A percentile compares a stretch with the other conserved stretches of the same genome.
phyloP scores from a whole-genome alignment of 169 alveolate genomes.

The Besnoitia besnoiti region DNA sequence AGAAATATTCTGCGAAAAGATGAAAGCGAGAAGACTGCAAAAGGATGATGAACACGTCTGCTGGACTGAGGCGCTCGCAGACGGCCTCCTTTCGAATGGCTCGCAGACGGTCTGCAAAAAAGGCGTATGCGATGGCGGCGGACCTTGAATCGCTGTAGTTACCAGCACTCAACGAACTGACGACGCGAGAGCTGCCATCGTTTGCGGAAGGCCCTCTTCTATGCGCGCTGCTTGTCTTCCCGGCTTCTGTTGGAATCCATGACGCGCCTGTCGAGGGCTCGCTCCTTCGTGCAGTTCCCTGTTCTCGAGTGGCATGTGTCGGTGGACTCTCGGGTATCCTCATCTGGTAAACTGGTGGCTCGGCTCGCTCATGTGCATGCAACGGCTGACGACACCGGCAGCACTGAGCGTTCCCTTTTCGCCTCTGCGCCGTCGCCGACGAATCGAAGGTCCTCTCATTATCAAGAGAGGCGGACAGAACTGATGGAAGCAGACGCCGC shows the following conservation, averaged over 20 bases:
- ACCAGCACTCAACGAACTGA: too few species aligned
- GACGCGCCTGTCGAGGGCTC: too few species aligned
- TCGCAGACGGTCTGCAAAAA: constrained; percentile 11
- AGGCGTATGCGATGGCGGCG: background rate
- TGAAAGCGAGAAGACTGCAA: constrained; percentile 24
- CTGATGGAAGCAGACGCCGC: constrained; percentile 17
- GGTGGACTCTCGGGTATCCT: too few species aligned
- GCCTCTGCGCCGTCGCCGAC: background rate
- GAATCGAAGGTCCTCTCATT: background rate
- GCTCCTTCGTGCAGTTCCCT: too few species aligned
- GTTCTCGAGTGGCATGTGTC: too few species aligned
- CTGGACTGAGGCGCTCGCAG: background rate
- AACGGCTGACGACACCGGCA: background rate
- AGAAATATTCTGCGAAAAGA: background rate
- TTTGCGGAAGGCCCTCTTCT: too few species aligned
- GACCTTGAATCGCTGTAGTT: too few species aligned
- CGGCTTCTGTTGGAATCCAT: too few species aligned
- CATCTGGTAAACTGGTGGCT: too few species aligned
- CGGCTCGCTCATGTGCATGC: background rate
- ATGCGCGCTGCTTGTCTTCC: too few species aligned
- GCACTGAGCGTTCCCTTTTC: background rate
- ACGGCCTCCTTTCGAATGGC: constrained; percentile 27
- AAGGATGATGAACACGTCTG: background rate
- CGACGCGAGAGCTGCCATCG: too few species aligned
- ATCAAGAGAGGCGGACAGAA: background rate